Base-by-base conservation (phyloP, 768 basidiomycete species). In the Rhizopogon vinicolor region DNA sequence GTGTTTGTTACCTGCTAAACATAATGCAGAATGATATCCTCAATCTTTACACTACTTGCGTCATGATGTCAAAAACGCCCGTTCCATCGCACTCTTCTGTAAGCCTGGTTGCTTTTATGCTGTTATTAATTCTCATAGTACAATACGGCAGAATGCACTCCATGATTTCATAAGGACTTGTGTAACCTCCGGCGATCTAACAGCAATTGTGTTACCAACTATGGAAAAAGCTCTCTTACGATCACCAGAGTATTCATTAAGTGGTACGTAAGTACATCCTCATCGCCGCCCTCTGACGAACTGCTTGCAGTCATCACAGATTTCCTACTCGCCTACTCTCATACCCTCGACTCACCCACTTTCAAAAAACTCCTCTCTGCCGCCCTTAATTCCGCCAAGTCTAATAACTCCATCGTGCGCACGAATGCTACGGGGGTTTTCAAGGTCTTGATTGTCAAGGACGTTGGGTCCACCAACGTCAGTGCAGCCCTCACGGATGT, bases 141-240 rank as follows among this genome's bases (percentile, higher is more conserved):
- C 56, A 14, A 3, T 44, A 28, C 42, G 37, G 39, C 64, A 85
- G 82, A 65, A 63, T n/a, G 76, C 82, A 41, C 73, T 87, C 18
- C 65, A 78, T 57, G 86, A 85, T 58, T 88, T 92, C 66, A 78
- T 91, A 55, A 64, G 69, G 3, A 76, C 71, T 0, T 81, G 76
- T 49, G 66, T 91, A 4, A 72, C 73, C 1, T 64, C 74, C 0
- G 75, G 79, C 0, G 83, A 87, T 39, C 71, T 93, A 29, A 67
- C 68, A 1, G 67, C 73, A 5, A 69, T 72, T 0, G 72, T 95
- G 43, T 70, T 94, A 0, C 91, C 92, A 0, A 76, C 78, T 0
- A 81, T 91, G 39, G 93, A 95, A 65, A 93, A 92, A 60, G 82
- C 89, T 1, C 66, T 96, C 7, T 71, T 92, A 9, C 83, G 91